Evolutionary conservation across 352 stramenopile genomes (phyloP).

Genomic region (Globisporangium barbulae): DNA sequence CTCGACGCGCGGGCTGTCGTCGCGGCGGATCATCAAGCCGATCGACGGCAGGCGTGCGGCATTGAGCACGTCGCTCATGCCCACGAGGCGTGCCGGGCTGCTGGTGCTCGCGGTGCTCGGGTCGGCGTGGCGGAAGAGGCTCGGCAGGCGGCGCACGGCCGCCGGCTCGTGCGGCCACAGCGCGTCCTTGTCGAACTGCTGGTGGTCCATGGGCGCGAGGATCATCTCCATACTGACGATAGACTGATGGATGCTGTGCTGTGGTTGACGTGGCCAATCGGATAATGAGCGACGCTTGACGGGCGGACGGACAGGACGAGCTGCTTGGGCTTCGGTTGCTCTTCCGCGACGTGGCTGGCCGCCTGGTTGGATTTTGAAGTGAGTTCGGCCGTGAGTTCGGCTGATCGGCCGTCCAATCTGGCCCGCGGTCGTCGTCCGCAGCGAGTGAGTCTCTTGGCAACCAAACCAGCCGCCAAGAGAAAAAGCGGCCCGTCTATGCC

Average conservation of each 20-base stretch:
- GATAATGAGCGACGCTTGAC: slow-evolving; percentile 17
- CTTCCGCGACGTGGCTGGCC: not conserved
- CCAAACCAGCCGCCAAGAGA: not conserved
- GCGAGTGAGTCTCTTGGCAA: slow-evolving; percentile 2
- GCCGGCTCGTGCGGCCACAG: slow-evolving; percentile 20
- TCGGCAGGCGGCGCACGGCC: slow-evolving; percentile 42
- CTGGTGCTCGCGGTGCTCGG: slow-evolving; percentile 8
- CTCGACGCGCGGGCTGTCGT: slow-evolving; percentile 24
- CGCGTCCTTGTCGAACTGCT: slow-evolving; percentile 31
- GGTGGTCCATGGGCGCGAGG: slow-evolving; percentile 58
- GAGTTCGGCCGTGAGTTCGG: slow-evolving; percentile 11
- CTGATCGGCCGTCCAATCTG: not conserved
- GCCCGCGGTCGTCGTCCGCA: not conserved
- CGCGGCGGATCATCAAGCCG: slow-evolving; percentile 61
- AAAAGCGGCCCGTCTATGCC: not conserved
- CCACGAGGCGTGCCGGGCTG: slow-evolving; percentile 47
- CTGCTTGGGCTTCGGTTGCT: slow-evolving; percentile 1
- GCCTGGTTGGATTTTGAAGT: slow-evolving; percentile 16
- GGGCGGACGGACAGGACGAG: not conserved
- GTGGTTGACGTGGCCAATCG: slow-evolving; percentile 13
- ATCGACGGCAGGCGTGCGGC: slow-evolving; percentile 52
- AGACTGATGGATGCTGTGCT: slow-evolving; percentile 4
- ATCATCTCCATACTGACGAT: slow-evolving; percentile 51
- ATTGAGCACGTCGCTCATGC: slow-evolving; percentile 67
- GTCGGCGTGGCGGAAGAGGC: slow-evolving; percentile 36